phyloP scores from a whole-genome alignment of 2,329 filamentous ascomycete species.

The Trichoderma aggressivum region DNA sequence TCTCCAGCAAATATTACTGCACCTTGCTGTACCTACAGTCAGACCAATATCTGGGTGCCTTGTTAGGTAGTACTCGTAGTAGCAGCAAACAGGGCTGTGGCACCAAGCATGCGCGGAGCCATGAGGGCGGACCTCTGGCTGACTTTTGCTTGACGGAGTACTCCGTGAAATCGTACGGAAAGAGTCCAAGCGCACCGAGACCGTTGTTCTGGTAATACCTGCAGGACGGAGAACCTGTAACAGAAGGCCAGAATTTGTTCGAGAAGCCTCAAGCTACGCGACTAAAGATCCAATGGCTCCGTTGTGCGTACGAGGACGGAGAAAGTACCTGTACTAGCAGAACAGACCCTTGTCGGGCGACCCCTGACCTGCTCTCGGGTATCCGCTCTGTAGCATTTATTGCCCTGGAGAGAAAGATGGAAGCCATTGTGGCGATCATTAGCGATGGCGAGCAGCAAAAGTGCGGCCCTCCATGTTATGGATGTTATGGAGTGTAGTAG shows the following conservation, averaged over 20 bases:
- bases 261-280: slow-evolving; percentile 7
- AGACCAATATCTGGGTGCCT: neutral
- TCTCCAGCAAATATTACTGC: neutral
- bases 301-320: neutral
- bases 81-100: neutral
- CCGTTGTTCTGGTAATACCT: neutral
- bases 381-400: neutral
- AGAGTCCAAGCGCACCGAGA: neutral
- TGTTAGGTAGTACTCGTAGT: too few relatives aligned
- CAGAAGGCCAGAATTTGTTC: slow-evolving; percentile 3
- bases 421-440: slow-evolving; percentile 10
- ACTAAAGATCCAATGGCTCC: neutral
- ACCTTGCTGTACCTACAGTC: neutral
- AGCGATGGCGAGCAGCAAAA: slow-evolving; percentile 4
- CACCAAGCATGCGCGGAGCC: neutral
- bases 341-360: neutral
- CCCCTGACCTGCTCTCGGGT: neutral
- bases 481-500: neutral
- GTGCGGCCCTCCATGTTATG: neutral
- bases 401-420: neutral
- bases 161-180: neutral
- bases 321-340: neutral
- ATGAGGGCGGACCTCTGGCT: neutral
- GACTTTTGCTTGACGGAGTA: neutral
- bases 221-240: neutral